phyloP scores from a whole-genome alignment of 1,284 basidiomycete genomes.

The Neolentinus lepideus region DNA sequence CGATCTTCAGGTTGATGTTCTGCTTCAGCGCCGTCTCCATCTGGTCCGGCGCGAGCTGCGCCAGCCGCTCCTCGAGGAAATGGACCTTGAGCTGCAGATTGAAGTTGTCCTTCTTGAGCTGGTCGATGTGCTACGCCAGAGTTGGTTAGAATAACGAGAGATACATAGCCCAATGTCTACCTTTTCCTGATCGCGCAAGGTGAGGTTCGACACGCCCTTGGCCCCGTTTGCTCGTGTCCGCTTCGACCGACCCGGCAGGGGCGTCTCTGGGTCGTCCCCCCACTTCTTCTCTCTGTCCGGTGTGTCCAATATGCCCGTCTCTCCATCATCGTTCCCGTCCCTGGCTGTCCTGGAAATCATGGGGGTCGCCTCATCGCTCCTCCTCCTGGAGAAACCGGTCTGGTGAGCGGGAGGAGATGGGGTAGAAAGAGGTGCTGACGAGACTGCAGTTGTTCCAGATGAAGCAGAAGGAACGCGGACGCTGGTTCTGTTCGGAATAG shows the following conservation, averaged over 20 bases:
- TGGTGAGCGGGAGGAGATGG: constrained; percentile 38
- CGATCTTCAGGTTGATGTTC: constrained; percentile 91
- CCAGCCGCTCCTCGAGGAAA: constrained; percentile 87
- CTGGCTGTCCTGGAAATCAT: constrained; percentile 18
- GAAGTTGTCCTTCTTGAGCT: constrained; percentile 93
- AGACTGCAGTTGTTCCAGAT: constrained; percentile 44
- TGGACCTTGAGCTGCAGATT: constrained; percentile 91
- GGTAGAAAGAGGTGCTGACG: constrained; percentile 44
- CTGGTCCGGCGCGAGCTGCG: constrained; percentile 84
- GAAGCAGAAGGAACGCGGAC: constrained; percentile 46
- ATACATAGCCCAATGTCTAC: constrained; percentile 31
- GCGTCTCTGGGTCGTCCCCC: constrained; percentile 42
- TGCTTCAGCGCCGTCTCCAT: constrained; percentile 89
- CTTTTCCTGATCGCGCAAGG: constrained; percentile 92
- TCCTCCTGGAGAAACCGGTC: constrained; percentile 15
- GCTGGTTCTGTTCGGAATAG: constrained; percentile 19
- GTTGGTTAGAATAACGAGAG: background rate
- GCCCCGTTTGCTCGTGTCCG: constrained; percentile 32
- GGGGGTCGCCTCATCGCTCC: constrained; percentile 24
- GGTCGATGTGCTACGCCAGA: constrained; percentile 74
- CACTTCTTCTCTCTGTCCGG: constrained; percentile 43
- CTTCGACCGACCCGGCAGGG: constrained; percentile 34
- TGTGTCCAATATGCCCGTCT: constrained; percentile 44
- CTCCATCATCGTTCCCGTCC: constrained; percentile 32
- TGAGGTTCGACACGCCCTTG: constrained; percentile 59